Evolutionary conservation across 1,284 basidiomycete species (phyloP).

Genomic region (Mycosarcoma maydis): DNA sequence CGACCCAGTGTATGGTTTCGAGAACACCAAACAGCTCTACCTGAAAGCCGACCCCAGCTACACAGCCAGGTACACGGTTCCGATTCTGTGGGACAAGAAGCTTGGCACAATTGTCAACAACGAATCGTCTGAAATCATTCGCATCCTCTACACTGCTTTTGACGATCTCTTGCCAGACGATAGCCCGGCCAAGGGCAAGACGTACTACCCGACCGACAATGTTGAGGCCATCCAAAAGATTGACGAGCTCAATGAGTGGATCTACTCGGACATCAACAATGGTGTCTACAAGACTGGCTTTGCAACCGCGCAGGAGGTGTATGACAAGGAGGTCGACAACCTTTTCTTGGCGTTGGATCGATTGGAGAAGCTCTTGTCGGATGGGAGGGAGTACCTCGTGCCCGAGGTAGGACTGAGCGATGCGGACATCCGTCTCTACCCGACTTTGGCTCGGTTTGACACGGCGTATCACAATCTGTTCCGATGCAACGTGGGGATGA

Average conservation of each 20-base stretch:
- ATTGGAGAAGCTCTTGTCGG: conserved; percentile 77
- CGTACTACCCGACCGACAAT: conserved; percentile 72
- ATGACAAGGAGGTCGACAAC: conserved; percentile 76
- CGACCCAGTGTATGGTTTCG: conserved; percentile 66
- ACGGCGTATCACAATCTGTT: conserved; percentile 85
- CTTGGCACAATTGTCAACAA: conserved; percentile 85
- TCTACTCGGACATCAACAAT: conserved; percentile 68
- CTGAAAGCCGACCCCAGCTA: conserved; percentile 74
- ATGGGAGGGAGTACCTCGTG: conserved; percentile 82
- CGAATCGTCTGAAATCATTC: conserved; percentile 73
- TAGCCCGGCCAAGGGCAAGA: conserved; percentile 35
- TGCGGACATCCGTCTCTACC: conserved; percentile 85
- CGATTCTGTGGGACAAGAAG: conserved; percentile 92
- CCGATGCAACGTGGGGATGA: conserved; percentile 78
- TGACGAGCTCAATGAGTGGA: conserved; percentile 85
- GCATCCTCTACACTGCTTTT: conserved; percentile 78
- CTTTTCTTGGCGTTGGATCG: conserved; percentile 79
- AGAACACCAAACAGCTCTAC: conserved; percentile 72
- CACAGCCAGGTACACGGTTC: conserved; percentile 67
- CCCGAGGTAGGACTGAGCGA: conserved; percentile 81
- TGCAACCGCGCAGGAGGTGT: conserved; percentile 81
- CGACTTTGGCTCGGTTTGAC: conserved; percentile 82
- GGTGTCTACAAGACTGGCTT: conserved; percentile 80
- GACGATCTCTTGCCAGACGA: conserved; percentile 44
- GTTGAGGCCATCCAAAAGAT: conserved; percentile 70